phyloP scores from a whole-genome alignment of 352 stramenopile genomes.

The Phytophthora meadii region DNA sequence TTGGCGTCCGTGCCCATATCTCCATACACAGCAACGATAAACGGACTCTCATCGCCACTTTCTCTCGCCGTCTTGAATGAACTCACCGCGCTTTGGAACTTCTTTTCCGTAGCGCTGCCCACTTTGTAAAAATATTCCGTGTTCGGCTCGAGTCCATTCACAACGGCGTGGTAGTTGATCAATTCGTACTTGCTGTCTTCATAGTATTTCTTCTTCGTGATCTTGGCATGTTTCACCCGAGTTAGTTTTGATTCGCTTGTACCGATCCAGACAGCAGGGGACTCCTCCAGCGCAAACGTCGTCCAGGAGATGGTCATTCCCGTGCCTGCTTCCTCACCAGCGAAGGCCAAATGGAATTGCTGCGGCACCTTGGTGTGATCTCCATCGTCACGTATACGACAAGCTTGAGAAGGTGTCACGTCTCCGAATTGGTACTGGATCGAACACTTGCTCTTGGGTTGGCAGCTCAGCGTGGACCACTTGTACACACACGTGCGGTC shows the following conservation, averaged over 20 bases:
- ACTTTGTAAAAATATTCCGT: slow-evolving; percentile 50
- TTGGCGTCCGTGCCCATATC: no score
- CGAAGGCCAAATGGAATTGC: neutral
- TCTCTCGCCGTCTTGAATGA: no score
- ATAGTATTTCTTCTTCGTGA: slow-evolving; percentile 49
- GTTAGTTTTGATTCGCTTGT: slow-evolving; percentile 1
- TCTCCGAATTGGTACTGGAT: neutral
- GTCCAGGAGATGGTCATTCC: slow-evolving; percentile 2
- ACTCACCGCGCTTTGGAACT: no score
- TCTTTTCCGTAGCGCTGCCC: slow-evolving; percentile 4
- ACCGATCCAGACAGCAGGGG: slow-evolving; percentile 44
- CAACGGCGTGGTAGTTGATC: slow-evolving; percentile 53
- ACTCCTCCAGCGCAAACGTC: neutral
- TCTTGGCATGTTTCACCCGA: slow-evolving; percentile 8
- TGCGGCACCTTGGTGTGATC: neutral
- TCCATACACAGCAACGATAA: no score
- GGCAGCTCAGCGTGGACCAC: neutral
- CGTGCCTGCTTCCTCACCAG: neutral
- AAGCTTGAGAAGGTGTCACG: neutral
- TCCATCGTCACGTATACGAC: neutral
- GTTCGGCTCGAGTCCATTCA: slow-evolving; percentile 40
- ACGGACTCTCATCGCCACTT: no score
- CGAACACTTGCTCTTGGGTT: neutral
- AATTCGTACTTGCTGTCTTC: slow-evolving; percentile 49
- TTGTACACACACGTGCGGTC: neutral